phyloP scores from a whole-genome alignment of 108 stramenopile genomes.

The Thalassiosira profunda region DNA sequence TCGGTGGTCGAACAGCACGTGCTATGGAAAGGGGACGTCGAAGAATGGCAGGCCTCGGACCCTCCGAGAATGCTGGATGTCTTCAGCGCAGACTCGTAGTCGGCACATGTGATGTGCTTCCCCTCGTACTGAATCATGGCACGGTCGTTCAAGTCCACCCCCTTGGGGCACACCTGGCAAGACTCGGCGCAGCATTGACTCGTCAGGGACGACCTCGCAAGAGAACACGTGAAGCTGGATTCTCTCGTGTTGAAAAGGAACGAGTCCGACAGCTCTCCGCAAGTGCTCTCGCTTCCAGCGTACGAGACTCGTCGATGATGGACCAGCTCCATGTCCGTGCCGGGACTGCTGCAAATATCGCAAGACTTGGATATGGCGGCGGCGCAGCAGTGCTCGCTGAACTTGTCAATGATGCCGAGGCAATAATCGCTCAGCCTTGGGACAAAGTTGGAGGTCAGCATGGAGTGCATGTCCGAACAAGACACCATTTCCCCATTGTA shows the following conservation, averaged over 20 bases:
- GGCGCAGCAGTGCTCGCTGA: constrained; percentile 20
- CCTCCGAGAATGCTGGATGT: constrained; percentile 6
- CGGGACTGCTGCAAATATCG: constrained; percentile 28
- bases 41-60: constrained; percentile 15
- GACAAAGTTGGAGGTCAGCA: constrained; percentile 24
- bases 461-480: constrained; percentile 29
- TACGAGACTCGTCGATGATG: constrained; percentile 19
- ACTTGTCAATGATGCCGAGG: constrained; percentile 14
- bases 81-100: constrained; percentile 14
- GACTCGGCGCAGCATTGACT: constrained; percentile 31
- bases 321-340: constrained; percentile 6
- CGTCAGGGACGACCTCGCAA: constrained; percentile 32
- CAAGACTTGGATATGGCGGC: constrained; percentile 23
- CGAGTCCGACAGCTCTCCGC: constrained; percentile 28
- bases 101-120: constrained; percentile 20
- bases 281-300: constrained; percentile 29
- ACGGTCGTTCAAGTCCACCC: constrained; percentile 8
- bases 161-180: constrained; percentile 17
- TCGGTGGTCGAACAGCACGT: constrained; percentile 19
- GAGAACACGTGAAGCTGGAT: constrained; percentile 44
- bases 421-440: constrained; percentile 31
- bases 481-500: constrained; percentile 23
- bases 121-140: constrained; percentile 24
- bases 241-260: constrained; percentile 20
- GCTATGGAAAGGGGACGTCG: constrained; percentile 8